A percentile compares a stretch with the other conserved stretches of the same genome.
phyloP scores from a whole-genome alignment of 495 filamentous ascomycete species.

The Penicillium angulare region DNA sequence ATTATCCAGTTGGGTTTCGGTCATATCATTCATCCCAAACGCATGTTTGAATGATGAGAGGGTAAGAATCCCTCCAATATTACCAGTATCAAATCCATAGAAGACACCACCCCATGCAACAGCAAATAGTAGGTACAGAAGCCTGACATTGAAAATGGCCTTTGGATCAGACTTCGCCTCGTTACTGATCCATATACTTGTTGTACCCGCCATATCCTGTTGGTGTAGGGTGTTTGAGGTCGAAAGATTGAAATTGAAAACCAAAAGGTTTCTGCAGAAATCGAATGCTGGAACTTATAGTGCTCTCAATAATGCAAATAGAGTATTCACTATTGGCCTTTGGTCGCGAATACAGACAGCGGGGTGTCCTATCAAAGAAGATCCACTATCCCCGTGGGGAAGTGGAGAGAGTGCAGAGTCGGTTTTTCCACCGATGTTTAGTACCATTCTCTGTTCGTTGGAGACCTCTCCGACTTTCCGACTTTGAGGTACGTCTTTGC shows the following conservation, averaged over 20 bases:
- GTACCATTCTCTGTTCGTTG: neutral
- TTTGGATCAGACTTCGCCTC: conserved; percentile 22
- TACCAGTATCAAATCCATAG: conserved; percentile 64
- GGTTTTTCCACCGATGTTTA: conserved; percentile 9
- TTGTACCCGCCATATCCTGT: conserved; percentile 20
- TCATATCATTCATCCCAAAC: conserved; percentile 18
- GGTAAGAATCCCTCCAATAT: conserved; percentile 63
- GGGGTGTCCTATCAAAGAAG: neutral
- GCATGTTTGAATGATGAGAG: conserved; percentile 55
- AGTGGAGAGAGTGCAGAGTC: conserved; percentile 15
- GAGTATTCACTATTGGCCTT: neutral
- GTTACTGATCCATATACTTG: conserved; percentile 25
- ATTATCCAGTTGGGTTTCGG: conserved; percentile 16
- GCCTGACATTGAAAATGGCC: conserved; percentile 28
- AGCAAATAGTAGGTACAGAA: conserved; percentile 20
- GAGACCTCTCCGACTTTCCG: conserved; percentile 18
- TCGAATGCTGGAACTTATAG: neutral
- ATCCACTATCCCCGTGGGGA: conserved; percentile 18
- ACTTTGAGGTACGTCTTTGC: neutral
- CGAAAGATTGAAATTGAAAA: neutral
- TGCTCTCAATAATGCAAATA: neutral
- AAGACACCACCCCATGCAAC: conserved; percentile 28
- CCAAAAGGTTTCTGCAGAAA: too few species aligned
- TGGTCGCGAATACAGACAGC: too few species aligned
- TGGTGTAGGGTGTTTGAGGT: neutral